Base-by-base conservation (phyloP, 2,329 filamentous ascomycete species). In the Colletotrichum paranaense region DNA sequence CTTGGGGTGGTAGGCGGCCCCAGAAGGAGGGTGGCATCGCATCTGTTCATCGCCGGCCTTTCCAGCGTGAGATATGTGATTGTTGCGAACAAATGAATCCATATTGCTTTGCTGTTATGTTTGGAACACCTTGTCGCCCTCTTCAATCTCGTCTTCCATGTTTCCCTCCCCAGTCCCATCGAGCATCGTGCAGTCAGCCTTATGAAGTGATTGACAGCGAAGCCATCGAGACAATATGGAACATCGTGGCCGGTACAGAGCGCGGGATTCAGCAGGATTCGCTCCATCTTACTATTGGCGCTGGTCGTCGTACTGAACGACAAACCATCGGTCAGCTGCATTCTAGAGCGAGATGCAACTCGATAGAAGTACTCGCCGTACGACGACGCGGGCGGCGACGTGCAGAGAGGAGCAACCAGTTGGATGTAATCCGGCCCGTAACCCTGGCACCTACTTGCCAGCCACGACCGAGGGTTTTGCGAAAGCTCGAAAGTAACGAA, bases 381-480 rank as follows among this genome's bases (percentile, higher is more conserved):
- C 72, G 59, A 72, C 72, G 42, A 67, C 38, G 59, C 68, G 49
- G 68, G 42, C 68, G 68, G 72, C 72, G 68, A 65, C 62, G 52
- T 74, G 63, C 72, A 72, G 63, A 58, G 52, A 19, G 5, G 22
- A 28, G 14, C 42, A 30, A 42, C 68, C 68, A 68, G 72, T 74
- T 52, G 68, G 53, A 64, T 67, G 30, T 35, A 49, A 67, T 52
- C 63, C 63, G 63, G 64, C 38, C 72, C 63, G 59, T 63, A 53
- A 68, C 53, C 42, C 68, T 72, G 62, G 53, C 62, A 59, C 24
- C 19, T 59, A 64, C 38, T 38, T 55, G 59, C 68, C 64, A 59
- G 72, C 59, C n/a, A 38, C 38, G 24, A 35, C 9, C 52, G 42
- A 58, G 35, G 24, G 62, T 49, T 49, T 62, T n/a, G 62, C 53